These are phyloP conservation scores for Diaporthe citrichinensis DNA, from an alignment of 2,329 filamentous ascomycete genomes.

Conservation along the genomic window DNA sequence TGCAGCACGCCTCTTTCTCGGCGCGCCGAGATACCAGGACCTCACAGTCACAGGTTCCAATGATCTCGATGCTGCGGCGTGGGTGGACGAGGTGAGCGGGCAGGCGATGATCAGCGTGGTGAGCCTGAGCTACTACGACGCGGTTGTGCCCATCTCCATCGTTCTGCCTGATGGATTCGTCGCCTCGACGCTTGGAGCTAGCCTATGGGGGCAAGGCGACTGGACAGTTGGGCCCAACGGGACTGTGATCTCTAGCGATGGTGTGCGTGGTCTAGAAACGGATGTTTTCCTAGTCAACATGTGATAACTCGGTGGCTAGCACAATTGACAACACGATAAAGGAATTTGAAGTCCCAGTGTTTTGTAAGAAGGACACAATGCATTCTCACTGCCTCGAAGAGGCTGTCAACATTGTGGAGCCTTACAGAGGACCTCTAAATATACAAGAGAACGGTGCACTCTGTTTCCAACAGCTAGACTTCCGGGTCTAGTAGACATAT, in stretches of 20 bases:
- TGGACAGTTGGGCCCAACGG: slow-evolving; percentile 39
- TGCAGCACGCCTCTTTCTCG: slow-evolving; percentile 55
- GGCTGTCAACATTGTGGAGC: neutral
- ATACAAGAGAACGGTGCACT: neutral
- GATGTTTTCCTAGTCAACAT: slow-evolving; percentile 31
- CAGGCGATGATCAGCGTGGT: slow-evolving; percentile 42
- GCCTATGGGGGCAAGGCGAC: slow-evolving; percentile 38
- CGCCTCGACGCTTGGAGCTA: slow-evolving; percentile 9
- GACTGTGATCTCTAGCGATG: slow-evolving; percentile 4
- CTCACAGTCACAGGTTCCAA: slow-evolving; percentile 45
- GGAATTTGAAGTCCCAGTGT: too few relatives aligned
- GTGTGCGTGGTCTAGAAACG: slow-evolving; percentile 23
- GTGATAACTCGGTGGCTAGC: neutral
- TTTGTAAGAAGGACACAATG: neutral
- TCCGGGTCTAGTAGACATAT: slow-evolving; percentile 62
- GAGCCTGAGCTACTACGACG: slow-evolving; percentile 40
- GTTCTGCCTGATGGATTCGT: slow-evolving; percentile 34
- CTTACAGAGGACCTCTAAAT: neutral
- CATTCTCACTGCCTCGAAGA: neutral
- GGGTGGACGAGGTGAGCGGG: slow-evolving; percentile 49
- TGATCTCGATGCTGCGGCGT: slow-evolving; percentile 57
- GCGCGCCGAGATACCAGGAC: slow-evolving; percentile 45
- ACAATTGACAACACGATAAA: neutral
- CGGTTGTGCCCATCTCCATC: slow-evolving; percentile 29
- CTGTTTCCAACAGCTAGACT: neutral